Percentiles rank a stretch among this genome's conserved stretches.
Evolutionary conservation across 1,139 yeast genomes (phyloP).

Genomic region (Yamadazyma mexicana): DNA sequence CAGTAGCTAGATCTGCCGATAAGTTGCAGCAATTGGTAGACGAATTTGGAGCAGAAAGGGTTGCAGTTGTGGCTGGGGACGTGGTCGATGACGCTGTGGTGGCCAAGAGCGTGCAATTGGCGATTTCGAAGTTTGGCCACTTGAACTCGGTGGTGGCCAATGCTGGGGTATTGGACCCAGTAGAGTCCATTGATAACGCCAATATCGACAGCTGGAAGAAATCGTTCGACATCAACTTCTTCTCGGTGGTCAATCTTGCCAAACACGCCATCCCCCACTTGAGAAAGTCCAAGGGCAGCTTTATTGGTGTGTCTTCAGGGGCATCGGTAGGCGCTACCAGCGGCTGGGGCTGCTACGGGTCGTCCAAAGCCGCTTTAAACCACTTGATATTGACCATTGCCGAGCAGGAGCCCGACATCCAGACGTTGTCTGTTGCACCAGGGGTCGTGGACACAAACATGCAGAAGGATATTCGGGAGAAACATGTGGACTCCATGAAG

Average conservation of each 20-base stretch:
- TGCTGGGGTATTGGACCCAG: constrained; percentile 89
- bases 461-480: constrained; percentile 76
- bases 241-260: constrained; percentile 68
- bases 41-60: constrained; percentile 48
- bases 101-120: constrained; percentile 43
- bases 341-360: constrained; percentile 91
- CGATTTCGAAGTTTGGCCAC: constrained; percentile 55
- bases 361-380: constrained; percentile 87
- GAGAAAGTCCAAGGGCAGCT: constrained; percentile 54
- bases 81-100: constrained; percentile 43
- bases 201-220: constrained; percentile 58
- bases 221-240: constrained; percentile 75
- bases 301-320: constrained; percentile 82
- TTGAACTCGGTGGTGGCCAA: constrained; percentile 76
- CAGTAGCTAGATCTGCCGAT: constrained; percentile 66
- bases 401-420: constrained; percentile 60
- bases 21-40: constrained; percentile 44
- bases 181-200: constrained; percentile 53
- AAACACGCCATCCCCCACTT: constrained; percentile 59
- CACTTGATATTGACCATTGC: constrained; percentile 68
- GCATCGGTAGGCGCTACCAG: constrained; percentile 62
- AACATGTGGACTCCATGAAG: constrained; percentile 56
- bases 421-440: constrained; percentile 77
- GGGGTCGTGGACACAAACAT: constrained; percentile 90
- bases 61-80: constrained; percentile 68